Evolutionary conservation across 2,329 filamentous ascomycete genomes (phyloP).

Genomic region (Colletotrichum sp.): DNA sequence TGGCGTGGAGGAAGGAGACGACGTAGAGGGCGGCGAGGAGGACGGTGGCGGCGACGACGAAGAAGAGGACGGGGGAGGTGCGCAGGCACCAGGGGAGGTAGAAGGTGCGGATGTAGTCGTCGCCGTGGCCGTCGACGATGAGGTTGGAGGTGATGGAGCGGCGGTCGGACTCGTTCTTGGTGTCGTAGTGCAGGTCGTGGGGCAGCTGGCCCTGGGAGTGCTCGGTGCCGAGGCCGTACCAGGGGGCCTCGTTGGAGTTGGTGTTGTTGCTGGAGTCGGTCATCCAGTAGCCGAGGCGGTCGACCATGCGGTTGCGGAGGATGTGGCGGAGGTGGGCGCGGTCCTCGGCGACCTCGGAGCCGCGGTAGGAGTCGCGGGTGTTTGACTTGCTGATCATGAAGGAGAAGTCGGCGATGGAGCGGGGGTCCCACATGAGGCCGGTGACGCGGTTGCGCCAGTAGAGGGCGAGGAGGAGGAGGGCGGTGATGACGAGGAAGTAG

Average conservation of each 20-base stretch:
- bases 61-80: constrained; percentile 68
- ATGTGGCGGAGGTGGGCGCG: constrained; percentile 58
- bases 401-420: constrained; percentile 81
- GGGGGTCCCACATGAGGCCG: constrained; percentile 84
- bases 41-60: constrained; percentile 63
- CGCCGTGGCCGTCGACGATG: constrained; percentile 44
- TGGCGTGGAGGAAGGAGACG: constrained; percentile 77
- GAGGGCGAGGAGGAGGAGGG: constrained; percentile 62
- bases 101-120: constrained; percentile 55
- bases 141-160: constrained; percentile 28
- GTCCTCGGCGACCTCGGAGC: constrained; percentile 65
- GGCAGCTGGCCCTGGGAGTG: constrained; percentile 34
- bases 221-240: constrained; percentile 77
- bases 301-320: constrained; percentile 61
- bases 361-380: constrained; percentile 73
- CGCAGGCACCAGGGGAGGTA: constrained; percentile 82
- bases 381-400: constrained; percentile 83
- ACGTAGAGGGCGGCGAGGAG: constrained; percentile 75
- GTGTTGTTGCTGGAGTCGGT: constrained; percentile 48
- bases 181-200: constrained; percentile 19
- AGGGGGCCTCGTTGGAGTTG: constrained; percentile 62
- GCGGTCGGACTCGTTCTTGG: constrained; percentile 28
- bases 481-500: constrained; percentile 71
- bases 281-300: constrained; percentile 88
- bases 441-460: constrained; percentile 72